These are phyloP conservation scores for Scenedesmus sp. DNA, from an alignment of 163 green algal species.

Conservation along the genomic window DNA sequence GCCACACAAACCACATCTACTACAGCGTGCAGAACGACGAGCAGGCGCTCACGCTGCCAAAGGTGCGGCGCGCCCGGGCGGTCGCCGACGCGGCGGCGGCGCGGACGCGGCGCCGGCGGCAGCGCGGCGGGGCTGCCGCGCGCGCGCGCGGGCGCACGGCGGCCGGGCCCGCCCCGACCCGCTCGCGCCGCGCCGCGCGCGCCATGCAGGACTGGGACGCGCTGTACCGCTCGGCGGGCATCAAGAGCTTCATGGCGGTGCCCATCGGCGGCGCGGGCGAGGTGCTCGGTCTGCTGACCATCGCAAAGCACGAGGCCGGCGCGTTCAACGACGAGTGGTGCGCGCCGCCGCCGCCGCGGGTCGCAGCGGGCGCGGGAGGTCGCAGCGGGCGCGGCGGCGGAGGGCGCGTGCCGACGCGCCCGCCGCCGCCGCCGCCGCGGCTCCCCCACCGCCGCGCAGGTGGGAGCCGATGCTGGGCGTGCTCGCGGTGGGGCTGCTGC, in stretches of 20 bases:
- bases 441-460: slow-evolving; percentile 45
- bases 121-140: too few relatives aligned
- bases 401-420: too few relatives aligned
- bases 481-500: slow-evolving; percentile 64
- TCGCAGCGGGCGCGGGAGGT: too few relatives aligned
- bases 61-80: not conserved
- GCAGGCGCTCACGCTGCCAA: slow-evolving; percentile 17
- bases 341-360: not conserved
- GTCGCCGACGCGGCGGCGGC: not conserved
- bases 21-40: slow-evolving; percentile 41
- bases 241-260: slow-evolving; percentile 65
- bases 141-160: too few relatives aligned
- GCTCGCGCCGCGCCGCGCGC: too few relatives aligned
- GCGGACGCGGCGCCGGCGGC: too few relatives aligned
- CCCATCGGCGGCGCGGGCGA: slow-evolving; percentile 64
- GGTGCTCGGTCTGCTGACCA: slow-evolving; percentile 59
- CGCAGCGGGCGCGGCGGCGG: not conserved
- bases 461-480: slow-evolving; percentile 74
- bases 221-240: slow-evolving; percentile 50
- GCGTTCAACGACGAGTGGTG: slow-evolving; percentile 71
- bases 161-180: not conserved
- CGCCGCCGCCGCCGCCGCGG: too few relatives aligned
- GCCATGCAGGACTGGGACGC: slow-evolving; percentile 42
- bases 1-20: slow-evolving; percentile 60
- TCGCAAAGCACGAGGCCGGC: slow-evolving; percentile 64